Evolutionary conservation across 2,329 filamentous ascomycete genomes (phyloP).

Genomic region (Tolypocladium amazonense): DNA sequence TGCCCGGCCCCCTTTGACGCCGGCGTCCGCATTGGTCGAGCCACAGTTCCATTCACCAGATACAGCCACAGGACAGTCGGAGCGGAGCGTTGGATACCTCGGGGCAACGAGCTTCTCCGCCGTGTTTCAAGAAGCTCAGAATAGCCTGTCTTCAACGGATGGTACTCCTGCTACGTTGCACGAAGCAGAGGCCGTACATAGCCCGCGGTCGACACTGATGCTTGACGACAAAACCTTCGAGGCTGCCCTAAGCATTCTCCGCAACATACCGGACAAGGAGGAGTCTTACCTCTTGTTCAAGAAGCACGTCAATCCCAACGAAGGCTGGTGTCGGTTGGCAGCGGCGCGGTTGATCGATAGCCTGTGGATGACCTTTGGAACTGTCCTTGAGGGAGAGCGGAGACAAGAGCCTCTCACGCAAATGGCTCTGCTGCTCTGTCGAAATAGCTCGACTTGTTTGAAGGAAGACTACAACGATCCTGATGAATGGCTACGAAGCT

Average conservation of each 20-base stretch:
- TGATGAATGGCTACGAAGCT: background rate
- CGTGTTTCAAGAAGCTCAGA: background rate
- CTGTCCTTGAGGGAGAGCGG: background rate
- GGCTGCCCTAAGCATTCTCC: background rate
- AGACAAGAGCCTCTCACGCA: background rate
- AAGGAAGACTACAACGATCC: background rate
- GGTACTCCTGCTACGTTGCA: background rate
- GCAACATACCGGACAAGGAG: background rate
- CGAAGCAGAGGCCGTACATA: background rate
- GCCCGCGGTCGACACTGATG: background rate
- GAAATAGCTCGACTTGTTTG: background rate
- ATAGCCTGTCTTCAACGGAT: background rate
- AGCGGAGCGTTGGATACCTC: background rate
- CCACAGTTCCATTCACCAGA: background rate
- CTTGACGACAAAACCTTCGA: background rate
- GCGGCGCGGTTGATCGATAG: background rate
- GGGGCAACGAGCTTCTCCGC: background rate
- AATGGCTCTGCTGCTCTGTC: background rate
- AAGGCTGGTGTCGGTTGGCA: background rate
- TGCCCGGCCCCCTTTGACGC: background rate
- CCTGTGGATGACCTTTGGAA: background rate
- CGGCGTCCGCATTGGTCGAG: background rate
- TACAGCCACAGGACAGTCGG: background rate
- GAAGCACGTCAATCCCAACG: background rate
- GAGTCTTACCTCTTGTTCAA: background rate